Evolutionary conservation across 352 stramenopile genomes (phyloP).

Genomic region (Globisporangium heterothallicum): DNA sequence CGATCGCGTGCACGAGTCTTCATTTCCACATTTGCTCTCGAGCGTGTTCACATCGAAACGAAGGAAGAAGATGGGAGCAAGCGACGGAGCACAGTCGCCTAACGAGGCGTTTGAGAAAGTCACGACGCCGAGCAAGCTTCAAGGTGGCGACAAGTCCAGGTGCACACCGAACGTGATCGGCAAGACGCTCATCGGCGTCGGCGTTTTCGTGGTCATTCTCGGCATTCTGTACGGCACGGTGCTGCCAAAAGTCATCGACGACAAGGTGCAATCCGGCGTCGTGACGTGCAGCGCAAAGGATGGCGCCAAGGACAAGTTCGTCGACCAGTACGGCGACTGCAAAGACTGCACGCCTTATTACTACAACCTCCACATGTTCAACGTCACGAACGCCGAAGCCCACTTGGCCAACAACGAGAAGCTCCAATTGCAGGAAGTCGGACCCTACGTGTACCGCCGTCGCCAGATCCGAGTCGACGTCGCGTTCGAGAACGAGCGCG

Average conservation of each 20-base stretch:
- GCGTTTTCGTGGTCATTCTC: constrained; percentile 28
- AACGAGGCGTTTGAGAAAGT: too few species aligned
- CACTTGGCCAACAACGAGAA: constrained; percentile 27
- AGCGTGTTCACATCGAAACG: too few species aligned
- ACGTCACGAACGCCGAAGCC: constrained; percentile 25
- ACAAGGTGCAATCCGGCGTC: constrained; percentile 30
- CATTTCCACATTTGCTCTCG: too few species aligned
- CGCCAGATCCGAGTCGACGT: constrained; percentile 26
- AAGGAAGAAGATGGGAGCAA: too few species aligned
- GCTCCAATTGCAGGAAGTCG: constrained; percentile 22
- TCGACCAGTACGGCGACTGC: constrained; percentile 50
- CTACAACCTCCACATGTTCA: constrained; percentile 38
- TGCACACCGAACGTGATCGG: constrained; percentile 27
- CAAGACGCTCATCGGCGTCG: constrained; percentile 27
- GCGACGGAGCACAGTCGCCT: too few species aligned
- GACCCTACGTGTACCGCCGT: constrained; percentile 32
- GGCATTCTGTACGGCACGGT: constrained; percentile 36
- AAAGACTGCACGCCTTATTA: constrained; percentile 52
- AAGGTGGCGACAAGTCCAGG: constrained; percentile 9
- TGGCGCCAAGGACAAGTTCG: constrained; percentile 26
- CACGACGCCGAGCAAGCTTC: background rate
- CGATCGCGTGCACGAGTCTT: too few species aligned
- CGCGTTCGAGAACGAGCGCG: constrained; percentile 11
- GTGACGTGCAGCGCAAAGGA: constrained; percentile 29
- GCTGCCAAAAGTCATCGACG: constrained; percentile 32